Percentiles rank a stretch among this genome's conserved stretches.
Conservation (phyloP, 108 stramenopile species). For the Cyclotella kingstonii region DNA sequence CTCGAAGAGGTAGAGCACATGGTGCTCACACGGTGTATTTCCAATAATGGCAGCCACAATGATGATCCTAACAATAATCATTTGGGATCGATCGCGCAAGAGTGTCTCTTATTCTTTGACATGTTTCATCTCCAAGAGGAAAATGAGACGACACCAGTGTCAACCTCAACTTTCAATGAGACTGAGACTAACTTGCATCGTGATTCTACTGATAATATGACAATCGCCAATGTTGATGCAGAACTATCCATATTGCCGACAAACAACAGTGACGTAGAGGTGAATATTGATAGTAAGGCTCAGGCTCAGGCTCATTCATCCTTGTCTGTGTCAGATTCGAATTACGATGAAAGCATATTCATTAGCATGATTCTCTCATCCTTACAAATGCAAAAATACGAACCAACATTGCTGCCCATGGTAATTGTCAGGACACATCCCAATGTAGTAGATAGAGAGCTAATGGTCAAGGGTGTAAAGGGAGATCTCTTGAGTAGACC, state of each 20-base stretch:
- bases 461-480: slow-evolving; percentile 14
- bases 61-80: no score
- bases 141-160: not conserved
- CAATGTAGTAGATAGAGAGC: slow-evolving; percentile 31
- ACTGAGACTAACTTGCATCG: no score
- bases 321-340: not conserved
- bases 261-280: not conserved
- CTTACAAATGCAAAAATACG: slow-evolving; percentile 12
- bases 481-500: slow-evolving; percentile 12
- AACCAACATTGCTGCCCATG: slow-evolving; percentile 31
- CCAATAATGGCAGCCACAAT: no score
- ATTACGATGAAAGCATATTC: not conserved
- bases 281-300: not conserved
- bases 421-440: slow-evolving; percentile 30
- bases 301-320: no score
- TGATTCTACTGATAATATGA: no score
- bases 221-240: not conserved
- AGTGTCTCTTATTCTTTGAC: slow-evolving; percentile 16
- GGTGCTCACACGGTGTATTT: not conserved
- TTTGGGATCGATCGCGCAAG: slow-evolving; percentile 4
- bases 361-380: not conserved
- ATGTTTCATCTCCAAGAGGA: slow-evolving; percentile 28
- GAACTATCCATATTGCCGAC: not conserved
- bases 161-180: not conserved
- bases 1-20: not conserved